These are phyloP conservation scores for Chenopodium berlandieri DNA, from an alignment of 148 eudicot species.

Conservation along the genomic window DNA sequence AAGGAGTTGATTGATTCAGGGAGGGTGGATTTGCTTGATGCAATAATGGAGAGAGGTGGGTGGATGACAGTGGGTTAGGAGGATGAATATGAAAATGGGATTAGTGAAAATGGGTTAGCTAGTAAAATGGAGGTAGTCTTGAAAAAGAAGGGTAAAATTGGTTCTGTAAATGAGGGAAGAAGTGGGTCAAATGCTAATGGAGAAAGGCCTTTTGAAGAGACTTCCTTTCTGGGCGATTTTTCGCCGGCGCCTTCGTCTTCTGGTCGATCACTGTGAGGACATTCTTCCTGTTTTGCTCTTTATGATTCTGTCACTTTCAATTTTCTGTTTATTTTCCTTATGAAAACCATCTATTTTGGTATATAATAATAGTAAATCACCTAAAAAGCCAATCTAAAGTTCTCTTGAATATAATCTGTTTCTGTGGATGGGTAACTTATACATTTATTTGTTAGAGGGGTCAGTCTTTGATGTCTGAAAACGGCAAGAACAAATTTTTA, in stretches of 20 bases:
- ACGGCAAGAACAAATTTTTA: neutral
- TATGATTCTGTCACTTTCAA: neutral
- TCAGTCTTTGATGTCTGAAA: neutral
- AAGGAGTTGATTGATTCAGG: conserved; percentile 57
- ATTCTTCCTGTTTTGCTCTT: conserved; percentile 10
- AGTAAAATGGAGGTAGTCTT: conserved; percentile 13
- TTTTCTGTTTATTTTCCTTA: neutral
- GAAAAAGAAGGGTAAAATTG: conserved; percentile 17
- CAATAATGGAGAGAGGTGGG: conserved; percentile 58
- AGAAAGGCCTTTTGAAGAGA: conserved; percentile 14
- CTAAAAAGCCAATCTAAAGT: no score
- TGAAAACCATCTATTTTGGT: conserved; percentile 4
- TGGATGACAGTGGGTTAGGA: conserved; percentile 83
- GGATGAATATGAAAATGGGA: conserved; percentile 24
- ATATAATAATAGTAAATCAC: neutral
- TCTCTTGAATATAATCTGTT: neutral
- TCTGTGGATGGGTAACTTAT: neutral
- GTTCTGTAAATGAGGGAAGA: conserved; percentile 24
- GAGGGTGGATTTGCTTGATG: conserved; percentile 68
- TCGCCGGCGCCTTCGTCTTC: conserved; percentile 40
- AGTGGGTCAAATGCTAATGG: conserved; percentile 27
- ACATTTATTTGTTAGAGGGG: neutral
- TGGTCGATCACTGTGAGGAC: conserved; percentile 63
- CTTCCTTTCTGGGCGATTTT: conserved; percentile 28
- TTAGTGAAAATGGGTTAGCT: conserved; percentile 15